These are phyloP conservation scores for Aspergillus kassunensis DNA, from an alignment of 495 filamentous ascomycete species.

Conservation along the genomic window DNA sequence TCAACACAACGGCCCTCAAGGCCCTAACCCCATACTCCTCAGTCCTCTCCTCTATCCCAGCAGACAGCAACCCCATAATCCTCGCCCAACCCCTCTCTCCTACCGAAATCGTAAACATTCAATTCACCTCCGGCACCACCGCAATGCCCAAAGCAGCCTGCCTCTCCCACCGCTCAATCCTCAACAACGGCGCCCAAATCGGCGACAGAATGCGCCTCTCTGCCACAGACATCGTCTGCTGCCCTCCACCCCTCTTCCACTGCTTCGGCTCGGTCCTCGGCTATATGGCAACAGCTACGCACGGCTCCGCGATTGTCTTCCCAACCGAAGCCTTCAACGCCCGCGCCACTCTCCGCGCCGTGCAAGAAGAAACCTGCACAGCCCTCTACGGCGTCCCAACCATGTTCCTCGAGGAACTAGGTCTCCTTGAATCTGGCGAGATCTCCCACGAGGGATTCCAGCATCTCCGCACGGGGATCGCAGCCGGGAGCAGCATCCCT, in stretches of 20 bases:
- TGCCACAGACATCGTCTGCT: constrained; percentile 68
- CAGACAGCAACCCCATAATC: constrained; percentile 36
- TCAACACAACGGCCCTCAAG: constrained; percentile 44
- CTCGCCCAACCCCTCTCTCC: constrained; percentile 49
- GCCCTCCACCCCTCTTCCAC: constrained; percentile 86
- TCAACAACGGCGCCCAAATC: constrained; percentile 86
- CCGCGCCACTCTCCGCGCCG: constrained; percentile 60
- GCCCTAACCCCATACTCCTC: constrained; percentile 51
- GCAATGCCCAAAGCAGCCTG: constrained; percentile 88
- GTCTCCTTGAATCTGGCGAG: constrained; percentile 57
- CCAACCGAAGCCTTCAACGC: constrained; percentile 86
- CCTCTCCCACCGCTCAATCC: constrained; percentile 74
- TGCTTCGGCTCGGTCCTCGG: constrained; percentile 91
- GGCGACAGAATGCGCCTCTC: constrained; percentile 79
- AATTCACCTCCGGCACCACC: constrained; percentile 95
- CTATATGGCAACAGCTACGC: constrained; percentile 91
- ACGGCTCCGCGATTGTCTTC: constrained; percentile 80
- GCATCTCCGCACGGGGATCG: constrained; percentile 80
- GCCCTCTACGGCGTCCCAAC: constrained; percentile 92
- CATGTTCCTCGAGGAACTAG: constrained; percentile 90
- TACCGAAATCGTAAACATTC: constrained; percentile 84
- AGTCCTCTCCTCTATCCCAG: constrained; percentile 42
- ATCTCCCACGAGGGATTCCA: constrained; percentile 57
- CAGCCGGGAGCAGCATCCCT: constrained; percentile 82
- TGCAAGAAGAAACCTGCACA: constrained; percentile 72